phyloP scores from a whole-genome alignment of 306 rosid genomes.

The Quillaja saponaria region DNA sequence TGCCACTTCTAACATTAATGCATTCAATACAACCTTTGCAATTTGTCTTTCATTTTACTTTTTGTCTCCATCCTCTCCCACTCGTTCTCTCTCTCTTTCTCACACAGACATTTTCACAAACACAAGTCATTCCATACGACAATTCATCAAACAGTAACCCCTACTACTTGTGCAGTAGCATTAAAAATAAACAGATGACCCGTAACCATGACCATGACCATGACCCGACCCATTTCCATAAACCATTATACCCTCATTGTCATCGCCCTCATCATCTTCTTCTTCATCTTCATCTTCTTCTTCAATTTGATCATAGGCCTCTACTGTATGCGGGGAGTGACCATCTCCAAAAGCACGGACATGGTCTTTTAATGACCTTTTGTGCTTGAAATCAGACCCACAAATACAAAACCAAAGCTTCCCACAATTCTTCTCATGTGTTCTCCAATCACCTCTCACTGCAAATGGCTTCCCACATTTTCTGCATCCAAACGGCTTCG shows the following conservation, averaged over 20 bases:
- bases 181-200: conserved; percentile 35
- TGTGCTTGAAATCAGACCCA: conserved; percentile 93
- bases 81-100: conserved; percentile 36
- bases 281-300: conserved; percentile 36
- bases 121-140: conserved; percentile 19
- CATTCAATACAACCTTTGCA: conserved; percentile 50
- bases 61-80: conserved; percentile 67
- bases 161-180: not conserved
- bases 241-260: conserved; percentile 25
- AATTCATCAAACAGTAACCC: conserved; percentile 14
- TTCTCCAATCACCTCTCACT: conserved; percentile 91
- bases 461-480: conserved; percentile 88
- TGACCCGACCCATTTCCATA: not conserved
- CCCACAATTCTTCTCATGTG: conserved; percentile 96
- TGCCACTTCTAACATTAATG: conserved; percentile 56
- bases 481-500: conserved; percentile 81
- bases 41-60: conserved; percentile 69
- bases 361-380: conserved; percentile 88
- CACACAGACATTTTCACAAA: conserved; percentile 31
- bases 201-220: not conserved
- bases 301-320: conserved; percentile 43
- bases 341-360: conserved; percentile 83
- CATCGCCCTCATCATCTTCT: conserved; percentile 39
- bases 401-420: conserved; percentile 96
- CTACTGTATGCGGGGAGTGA: conserved; percentile 69